Conservation (phyloP, 2,329 filamentous ascomycete species). For the Diaporthe velutina region DNA sequence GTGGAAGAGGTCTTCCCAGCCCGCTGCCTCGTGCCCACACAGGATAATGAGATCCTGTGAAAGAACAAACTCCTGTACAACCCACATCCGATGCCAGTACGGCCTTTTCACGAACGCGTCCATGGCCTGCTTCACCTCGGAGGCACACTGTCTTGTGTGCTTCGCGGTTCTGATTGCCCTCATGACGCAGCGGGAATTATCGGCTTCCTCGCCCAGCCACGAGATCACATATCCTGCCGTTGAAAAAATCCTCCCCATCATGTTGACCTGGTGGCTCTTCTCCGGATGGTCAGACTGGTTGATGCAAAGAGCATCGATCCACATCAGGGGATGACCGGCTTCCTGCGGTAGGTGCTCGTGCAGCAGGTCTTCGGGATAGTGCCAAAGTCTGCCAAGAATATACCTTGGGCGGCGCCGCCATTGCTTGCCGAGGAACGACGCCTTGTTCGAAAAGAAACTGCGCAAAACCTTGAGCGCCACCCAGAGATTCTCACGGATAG, state of each 20-base stretch:
- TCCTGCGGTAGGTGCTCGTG: neutral
- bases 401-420: no score
- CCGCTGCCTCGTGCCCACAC: neutral
- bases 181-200: neutral
- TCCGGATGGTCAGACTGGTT: neutral
- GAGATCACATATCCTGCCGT: neutral
- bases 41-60: neutral
- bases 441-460: neutral
- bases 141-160: neutral
- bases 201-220: neutral
- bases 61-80: neutral
- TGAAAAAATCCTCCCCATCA: neutral
- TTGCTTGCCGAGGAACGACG: neutral
- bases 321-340: neutral
- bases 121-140: neutral
- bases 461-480: neutral
- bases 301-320: neutral
- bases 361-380: no score
- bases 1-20: neutral
- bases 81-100: neutral
- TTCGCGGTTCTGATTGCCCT: neutral
- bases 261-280: neutral
- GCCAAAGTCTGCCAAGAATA: no score
- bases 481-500: neutral
- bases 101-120: neutral